A percentile compares a stretch with the other conserved stretches of the same genome.
Evolutionary conservation across 140 eudicot genomes (phyloP).

Genomic region (Cichorium intybus): DNA sequence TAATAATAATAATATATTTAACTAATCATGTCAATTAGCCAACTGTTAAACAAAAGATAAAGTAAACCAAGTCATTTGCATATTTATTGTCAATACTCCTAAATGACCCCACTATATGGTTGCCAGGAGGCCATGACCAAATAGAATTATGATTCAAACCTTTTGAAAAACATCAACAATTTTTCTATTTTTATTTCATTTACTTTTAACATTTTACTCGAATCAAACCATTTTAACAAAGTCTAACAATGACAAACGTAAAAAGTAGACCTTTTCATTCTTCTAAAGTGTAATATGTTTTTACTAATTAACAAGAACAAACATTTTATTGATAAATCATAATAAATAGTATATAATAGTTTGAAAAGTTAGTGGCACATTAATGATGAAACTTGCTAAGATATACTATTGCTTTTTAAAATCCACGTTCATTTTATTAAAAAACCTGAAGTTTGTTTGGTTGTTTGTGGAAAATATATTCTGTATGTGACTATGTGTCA

Average conservation of each 20-base stretch:
- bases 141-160: slow-evolving; percentile 6
- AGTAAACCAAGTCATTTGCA: slow-evolving; percentile 37
- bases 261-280: too few species aligned
- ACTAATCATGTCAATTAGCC: slow-evolving; percentile 48
- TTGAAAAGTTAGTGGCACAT: neutral
- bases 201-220: neutral
- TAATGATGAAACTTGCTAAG: too few species aligned
- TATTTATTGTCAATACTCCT: slow-evolving; percentile 36
- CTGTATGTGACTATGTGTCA: slow-evolving; percentile 5
- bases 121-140: slow-evolving; percentile 49
- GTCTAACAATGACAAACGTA: too few species aligned
- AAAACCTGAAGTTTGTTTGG: neutral
- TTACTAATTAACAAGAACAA: neutral
- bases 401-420: neutral
- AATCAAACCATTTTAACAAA: neutral
- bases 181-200: neutral
- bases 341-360: neutral
- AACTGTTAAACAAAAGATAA: slow-evolving; percentile 45
- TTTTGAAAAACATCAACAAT: slow-evolving; percentile 17
- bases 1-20: slow-evolving; percentile 15
- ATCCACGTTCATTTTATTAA: neutral
- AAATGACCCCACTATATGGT: slow-evolving; percentile 55
- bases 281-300: neutral
- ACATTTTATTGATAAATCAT: neutral
- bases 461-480: neutral